A percentile compares a stretch with the other conserved stretches of the same genome.
Conservation (phyloP, 805 yeast species). For the Dipodascopsis uninucleata region DNA sequence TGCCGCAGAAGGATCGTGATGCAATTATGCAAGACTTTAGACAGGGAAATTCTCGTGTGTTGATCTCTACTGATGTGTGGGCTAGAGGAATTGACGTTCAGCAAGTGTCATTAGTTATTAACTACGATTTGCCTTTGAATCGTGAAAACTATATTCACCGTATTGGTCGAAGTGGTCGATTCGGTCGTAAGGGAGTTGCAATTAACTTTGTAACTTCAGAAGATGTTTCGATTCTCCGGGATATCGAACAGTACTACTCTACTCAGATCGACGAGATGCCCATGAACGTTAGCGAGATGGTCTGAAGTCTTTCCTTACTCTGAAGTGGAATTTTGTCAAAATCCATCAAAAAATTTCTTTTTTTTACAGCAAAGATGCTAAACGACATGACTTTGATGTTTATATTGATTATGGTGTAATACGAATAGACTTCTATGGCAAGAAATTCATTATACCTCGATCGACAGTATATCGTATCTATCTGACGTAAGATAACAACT, state of each 20-base stretch:
- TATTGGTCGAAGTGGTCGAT: constrained; percentile 97
- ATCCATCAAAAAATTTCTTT: too few relatives aligned
- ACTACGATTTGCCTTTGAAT: constrained; percentile 87
- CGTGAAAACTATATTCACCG: constrained; percentile 94
- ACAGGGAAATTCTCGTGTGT: constrained; percentile 86
- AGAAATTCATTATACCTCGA: too few relatives aligned
- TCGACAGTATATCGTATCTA: too few relatives aligned
- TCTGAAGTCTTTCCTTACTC: too few relatives aligned
- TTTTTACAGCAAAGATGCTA: too few relatives aligned
- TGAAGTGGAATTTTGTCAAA: too few relatives aligned
- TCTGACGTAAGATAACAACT: too few relatives aligned
- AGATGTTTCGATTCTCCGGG: constrained; percentile 71
- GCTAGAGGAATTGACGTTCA: constrained; percentile 98
- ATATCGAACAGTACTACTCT: constrained; percentile 83
- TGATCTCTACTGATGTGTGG: constrained; percentile 91
- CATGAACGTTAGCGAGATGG: constrained; percentile 40
- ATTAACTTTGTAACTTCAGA: constrained; percentile 85
- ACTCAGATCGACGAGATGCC: constrained; percentile 95
- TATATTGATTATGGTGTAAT: too few relatives aligned
- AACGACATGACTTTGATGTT: too few relatives aligned
- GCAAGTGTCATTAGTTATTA: constrained; percentile 91
- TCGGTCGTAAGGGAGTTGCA: constrained; percentile 98
- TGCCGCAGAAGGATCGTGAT: constrained; percentile 92
- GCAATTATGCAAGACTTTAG: constrained; percentile 93
- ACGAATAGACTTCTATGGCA: too few relatives aligned